phyloP scores from a whole-genome alignment of 805 yeast species.

The Candida ipomoeae region DNA sequence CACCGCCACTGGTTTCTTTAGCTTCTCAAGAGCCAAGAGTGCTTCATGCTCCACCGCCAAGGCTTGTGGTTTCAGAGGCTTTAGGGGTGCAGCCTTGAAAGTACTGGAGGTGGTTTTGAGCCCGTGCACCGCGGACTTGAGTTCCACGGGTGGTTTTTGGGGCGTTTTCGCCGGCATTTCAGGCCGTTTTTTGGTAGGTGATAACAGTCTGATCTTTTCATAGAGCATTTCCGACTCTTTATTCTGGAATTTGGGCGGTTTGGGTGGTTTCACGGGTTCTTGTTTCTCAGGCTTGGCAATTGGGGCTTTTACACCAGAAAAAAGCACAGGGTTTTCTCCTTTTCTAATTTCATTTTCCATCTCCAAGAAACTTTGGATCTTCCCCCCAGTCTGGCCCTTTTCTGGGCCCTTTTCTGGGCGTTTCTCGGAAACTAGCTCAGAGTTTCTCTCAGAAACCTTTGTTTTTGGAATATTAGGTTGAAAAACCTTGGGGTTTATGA shows the following conservation, averaged over 20 bases:
- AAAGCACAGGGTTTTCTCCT: neutral
- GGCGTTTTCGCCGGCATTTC: neutral
- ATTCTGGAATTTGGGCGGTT: slow-evolving; percentile 8
- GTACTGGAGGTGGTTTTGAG: slow-evolving; percentile 11
- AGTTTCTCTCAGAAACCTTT: too few species aligned
- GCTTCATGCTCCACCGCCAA: slow-evolving; percentile 9
- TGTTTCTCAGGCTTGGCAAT: neutral
- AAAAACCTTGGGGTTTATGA: too few species aligned
- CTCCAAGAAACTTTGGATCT: slow-evolving; percentile 1
- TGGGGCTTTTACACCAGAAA: neutral
- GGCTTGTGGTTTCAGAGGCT: slow-evolving; percentile 9
- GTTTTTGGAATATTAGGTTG: too few species aligned
- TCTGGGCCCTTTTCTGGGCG: too few species aligned
- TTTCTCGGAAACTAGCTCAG: too few species aligned
- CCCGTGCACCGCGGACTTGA: slow-evolving; percentile 3
- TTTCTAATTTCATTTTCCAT: slow-evolving; percentile 2
- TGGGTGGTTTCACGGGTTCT: slow-evolving; percentile 8
- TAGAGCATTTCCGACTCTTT: slow-evolving; percentile 9
- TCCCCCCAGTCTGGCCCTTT: too few species aligned
- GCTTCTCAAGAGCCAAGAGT: slow-evolving; percentile 8
- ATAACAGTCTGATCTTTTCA: slow-evolving; percentile 7
- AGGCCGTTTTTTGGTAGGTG: slow-evolving; percentile 9
- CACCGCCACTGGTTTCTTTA: slow-evolving; percentile 5
- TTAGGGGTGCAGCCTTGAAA: neutral
- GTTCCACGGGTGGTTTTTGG: neutral